Evolutionary conservation across 208 protist genomes (phyloP).

Genomic region (Wallacemonas sp.): DNA sequence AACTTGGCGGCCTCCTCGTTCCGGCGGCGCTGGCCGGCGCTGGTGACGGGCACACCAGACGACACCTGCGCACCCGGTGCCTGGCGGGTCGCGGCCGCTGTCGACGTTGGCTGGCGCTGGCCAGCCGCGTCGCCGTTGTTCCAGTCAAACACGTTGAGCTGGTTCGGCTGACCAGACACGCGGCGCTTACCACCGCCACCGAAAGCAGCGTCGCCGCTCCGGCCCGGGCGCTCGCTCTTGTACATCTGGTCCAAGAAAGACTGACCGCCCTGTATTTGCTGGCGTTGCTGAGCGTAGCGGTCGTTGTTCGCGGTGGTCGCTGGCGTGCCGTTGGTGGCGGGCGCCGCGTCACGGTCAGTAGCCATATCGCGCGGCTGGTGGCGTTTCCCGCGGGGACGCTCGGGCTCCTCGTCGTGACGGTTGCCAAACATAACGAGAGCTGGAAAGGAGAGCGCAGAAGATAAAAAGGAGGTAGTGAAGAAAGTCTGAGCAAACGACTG

Average conservation of each 20-base stretch:
- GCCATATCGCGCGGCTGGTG: conserved; percentile 61
- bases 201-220: neutral
- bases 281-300: conserved; percentile 24
- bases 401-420: conserved; percentile 52
- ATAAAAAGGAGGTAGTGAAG: neutral
- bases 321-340: conserved; percentile 9
- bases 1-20: conserved; percentile 42
- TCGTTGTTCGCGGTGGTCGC: neutral
- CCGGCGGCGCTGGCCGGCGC: conserved; percentile 18
- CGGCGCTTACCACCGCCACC: conserved; percentile 8
- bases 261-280: conserved; percentile 31
- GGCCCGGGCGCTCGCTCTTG: conserved; percentile 13
- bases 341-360: conserved; percentile 21
- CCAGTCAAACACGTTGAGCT: conserved; percentile 81
- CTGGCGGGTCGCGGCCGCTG: conserved; percentile 4
- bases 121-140: conserved; percentile 22
- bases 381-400: conserved; percentile 42
- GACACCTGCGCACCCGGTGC: conserved; percentile 10
- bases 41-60: neutral
- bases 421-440: conserved; percentile 21
- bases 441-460: too few species aligned
- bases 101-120: conserved; percentile 1
- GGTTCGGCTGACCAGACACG: conserved; percentile 20
- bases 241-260: conserved; percentile 64
- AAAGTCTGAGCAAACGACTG: neutral